These are phyloP conservation scores for Piper longum DNA, from an alignment of 164 flowering plant genomes.

Conservation along the genomic window DNA sequence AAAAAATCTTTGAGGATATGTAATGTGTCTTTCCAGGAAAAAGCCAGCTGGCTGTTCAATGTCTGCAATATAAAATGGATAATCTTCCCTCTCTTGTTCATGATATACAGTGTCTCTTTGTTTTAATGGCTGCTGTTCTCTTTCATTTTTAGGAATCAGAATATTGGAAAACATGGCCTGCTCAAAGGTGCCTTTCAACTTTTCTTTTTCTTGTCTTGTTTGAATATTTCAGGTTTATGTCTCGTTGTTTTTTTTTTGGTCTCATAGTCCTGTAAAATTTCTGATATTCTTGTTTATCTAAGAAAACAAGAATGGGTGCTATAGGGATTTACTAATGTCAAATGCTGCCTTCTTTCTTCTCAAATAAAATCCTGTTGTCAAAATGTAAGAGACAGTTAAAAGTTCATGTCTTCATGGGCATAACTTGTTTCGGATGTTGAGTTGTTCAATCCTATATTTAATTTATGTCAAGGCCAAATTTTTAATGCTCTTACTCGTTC, in stretches of 20 bases:
- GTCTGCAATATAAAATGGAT: no score
- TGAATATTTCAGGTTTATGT: neutral
- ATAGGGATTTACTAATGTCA: no score
- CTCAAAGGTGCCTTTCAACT: constrained; percentile 37
- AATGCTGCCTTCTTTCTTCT: no score
- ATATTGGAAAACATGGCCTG: constrained; percentile 78
- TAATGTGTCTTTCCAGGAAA: no score
- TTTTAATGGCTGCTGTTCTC: neutral
- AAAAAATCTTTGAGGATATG: no score
- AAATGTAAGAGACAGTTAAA: no score
- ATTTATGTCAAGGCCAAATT: neutral
- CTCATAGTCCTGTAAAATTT: neutral
- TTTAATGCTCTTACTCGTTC: constrained; percentile 2
- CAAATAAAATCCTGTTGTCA: no score
- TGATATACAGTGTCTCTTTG: neutral
- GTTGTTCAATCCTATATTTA: neutral
- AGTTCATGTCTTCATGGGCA: no score
- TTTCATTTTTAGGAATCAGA: constrained; percentile 54
- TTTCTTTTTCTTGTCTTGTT: constrained; percentile 1
- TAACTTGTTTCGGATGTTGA: neutral
- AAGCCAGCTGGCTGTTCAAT: no score
- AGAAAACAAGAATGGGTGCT: no score
- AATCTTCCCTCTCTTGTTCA: neutral
- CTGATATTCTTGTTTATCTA: no score
- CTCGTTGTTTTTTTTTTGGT: neutral